Conservation (phyloP, 345 rosid species). For the Fremontodendron californicum region DNA sequence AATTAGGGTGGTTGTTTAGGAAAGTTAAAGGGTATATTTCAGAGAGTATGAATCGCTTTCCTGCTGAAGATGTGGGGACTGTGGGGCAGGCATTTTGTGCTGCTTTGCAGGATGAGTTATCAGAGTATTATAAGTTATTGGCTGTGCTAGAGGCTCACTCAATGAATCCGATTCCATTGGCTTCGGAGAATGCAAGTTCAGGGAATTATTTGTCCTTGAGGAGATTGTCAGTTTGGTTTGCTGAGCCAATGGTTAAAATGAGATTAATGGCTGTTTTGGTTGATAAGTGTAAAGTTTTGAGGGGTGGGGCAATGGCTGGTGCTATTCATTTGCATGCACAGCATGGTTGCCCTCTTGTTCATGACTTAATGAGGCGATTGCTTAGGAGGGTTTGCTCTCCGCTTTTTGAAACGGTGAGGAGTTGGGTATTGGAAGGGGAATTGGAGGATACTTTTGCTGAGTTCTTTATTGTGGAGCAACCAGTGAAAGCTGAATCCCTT, state of each 20-base stretch:
- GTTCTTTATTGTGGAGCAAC: constrained; percentile 84
- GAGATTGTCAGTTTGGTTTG: constrained; percentile 89
- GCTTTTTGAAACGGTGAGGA: constrained; percentile 95
- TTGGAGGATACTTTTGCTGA: constrained; percentile 89
- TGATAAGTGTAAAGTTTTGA: constrained; percentile 81
- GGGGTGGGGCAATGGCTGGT: constrained; percentile 24
- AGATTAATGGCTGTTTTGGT: constrained; percentile 96
- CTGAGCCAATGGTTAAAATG: constrained; percentile 94
- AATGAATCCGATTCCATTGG: constrained; percentile 86
- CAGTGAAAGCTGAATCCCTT: constrained; percentile 88
- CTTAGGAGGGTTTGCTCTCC: constrained; percentile 89
- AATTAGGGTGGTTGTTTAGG: constrained; percentile 93
- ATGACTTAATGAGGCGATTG: constrained; percentile 78
- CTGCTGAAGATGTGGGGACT: constrained; percentile 82
- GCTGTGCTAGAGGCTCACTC: constrained; percentile 90
- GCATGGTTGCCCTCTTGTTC: constrained; percentile 91
- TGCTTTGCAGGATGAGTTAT: constrained; percentile 86
- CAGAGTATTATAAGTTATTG: constrained; percentile 80
- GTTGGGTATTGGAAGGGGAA: constrained; percentile 99
- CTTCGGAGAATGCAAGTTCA: constrained; percentile 61
- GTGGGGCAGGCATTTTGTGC: constrained; percentile 96
- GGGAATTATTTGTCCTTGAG: constrained; percentile 76
- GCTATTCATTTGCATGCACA: constrained; percentile 95
- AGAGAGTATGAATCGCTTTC: constrained; percentile 71
- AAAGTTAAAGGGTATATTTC: constrained; percentile 77